These are phyloP conservation scores for Saturnispora sanitii DNA, from an alignment of 805 yeast species.

Conservation along the genomic window DNA sequence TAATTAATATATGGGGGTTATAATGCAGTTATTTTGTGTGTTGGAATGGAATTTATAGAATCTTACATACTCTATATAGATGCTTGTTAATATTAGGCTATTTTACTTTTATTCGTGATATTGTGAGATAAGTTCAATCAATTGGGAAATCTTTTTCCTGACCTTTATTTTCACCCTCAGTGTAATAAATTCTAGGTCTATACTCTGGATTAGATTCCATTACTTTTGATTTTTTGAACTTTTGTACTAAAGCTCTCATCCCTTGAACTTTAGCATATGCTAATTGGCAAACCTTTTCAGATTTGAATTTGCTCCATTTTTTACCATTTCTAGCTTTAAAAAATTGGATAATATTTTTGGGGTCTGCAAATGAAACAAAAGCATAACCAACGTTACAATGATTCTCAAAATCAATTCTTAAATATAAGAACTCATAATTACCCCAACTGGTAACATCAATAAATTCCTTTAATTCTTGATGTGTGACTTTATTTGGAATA, in stretches of 20 bases:
- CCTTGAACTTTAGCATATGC: conserved; percentile 47
- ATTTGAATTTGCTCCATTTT: conserved; percentile 38
- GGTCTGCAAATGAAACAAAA: conserved; percentile 38
- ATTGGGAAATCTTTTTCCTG: conserved; percentile 33
- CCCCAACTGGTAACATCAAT: conserved; percentile 35
- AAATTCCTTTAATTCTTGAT: conserved; percentile 35
- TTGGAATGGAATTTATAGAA: not conserved
- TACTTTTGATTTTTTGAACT: conserved; percentile 41
- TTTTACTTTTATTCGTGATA: no score
- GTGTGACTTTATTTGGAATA: conserved; percentile 43
- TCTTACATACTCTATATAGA: not conserved
- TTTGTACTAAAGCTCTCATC: conserved; percentile 32
- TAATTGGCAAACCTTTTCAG: conserved; percentile 41
- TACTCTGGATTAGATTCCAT: conserved; percentile 36
- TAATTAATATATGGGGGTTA: not conserved
- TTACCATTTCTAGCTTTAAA: conserved; percentile 37
- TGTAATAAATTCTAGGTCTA: conserved; percentile 38
- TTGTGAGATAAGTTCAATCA: not conserved
- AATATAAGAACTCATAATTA: conserved; percentile 32
- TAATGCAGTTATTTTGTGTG: not conserved
- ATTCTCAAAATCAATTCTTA: conserved; percentile 43
- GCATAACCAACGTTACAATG: conserved; percentile 50
- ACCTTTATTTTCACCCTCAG: conserved; percentile 36
- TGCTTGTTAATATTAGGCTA: no score
- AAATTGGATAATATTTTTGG: conserved; percentile 35